Conservation (phyloP, 371 early-diverging fungal genomes). For the Amoeboaphelidium protococcarum region DNA sequence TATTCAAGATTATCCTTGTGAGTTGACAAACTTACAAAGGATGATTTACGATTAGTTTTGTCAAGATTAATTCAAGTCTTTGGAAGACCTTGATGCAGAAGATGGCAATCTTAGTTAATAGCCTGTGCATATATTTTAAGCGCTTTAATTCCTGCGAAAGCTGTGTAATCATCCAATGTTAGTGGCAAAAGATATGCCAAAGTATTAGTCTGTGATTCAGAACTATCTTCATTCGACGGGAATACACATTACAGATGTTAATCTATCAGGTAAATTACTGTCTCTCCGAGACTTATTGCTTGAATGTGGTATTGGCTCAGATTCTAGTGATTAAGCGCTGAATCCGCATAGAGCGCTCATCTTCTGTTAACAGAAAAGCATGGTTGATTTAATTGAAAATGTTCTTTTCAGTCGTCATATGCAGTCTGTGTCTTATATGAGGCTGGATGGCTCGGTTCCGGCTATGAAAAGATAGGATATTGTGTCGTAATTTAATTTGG, state of each 20-base stretch:
- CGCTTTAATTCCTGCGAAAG: conserved; percentile 77
- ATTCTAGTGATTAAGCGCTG: conserved; percentile 19
- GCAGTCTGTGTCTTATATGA: conserved; percentile 69
- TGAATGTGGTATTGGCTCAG: conserved; percentile 56
- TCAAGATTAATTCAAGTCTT: conserved; percentile 10
- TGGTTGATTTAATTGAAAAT: conserved; percentile 86
- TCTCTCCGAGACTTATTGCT: conserved; percentile 36
- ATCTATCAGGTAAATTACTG: conserved; percentile 72
- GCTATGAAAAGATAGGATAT: conserved; percentile 56
- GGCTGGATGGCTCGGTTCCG: conserved; percentile 89
- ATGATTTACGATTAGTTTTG: conserved; percentile 72
- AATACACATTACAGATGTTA: conserved; percentile 42
- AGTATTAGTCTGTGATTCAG: conserved; percentile 31
- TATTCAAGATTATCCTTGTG: conserved; percentile 91
- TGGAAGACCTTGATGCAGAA: conserved; percentile 13
- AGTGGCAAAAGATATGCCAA: conserved; percentile 59
- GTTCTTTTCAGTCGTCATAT: conserved; percentile 52
- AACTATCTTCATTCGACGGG: conserved; percentile 24
- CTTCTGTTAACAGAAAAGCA: conserved; percentile 87
- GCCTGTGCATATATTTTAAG: conserved; percentile 76
- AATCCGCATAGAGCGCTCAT: conserved; percentile 82
- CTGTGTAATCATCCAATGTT: conserved; percentile 87
- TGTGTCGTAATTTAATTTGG: conserved; percentile 80
- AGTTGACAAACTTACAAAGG: conserved; percentile 58
- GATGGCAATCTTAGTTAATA: conserved; percentile 12